Evolutionary conservation across 2,329 filamentous ascomycete species (phyloP), one percentile per base, ranked within the genome.

Genomic region (Fusarium goolgardi): DNA sequence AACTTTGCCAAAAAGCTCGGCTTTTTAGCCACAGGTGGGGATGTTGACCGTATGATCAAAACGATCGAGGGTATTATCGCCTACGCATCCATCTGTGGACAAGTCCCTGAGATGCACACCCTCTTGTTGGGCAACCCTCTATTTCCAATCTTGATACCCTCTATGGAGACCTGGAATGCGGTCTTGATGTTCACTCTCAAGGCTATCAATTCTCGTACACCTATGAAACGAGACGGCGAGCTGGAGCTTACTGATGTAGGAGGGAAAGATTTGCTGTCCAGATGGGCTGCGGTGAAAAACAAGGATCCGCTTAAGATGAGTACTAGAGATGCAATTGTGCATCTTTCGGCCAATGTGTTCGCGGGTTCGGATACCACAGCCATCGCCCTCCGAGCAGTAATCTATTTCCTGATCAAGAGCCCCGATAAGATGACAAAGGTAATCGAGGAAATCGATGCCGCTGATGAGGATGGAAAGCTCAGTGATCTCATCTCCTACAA

Each of bases 221-320:
- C 46, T 0, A 35, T 49, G 4, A 35, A 49, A 25, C 21, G 46
- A 35, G 31, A 49, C 6, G 46, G 46, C 1, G 46, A 49, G 5
- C 8, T 49, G 12, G 46, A 49, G 31, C 46, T 49, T 11, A 11
- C 4, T 20, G 46, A 49, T 35, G 46, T 21, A 15, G 31, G 21
- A 8, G 31, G 29, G 10, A 49, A 20, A 12, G 46, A 49, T 9
- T n/a, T 49, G 8, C 18, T 49, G 12, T 49, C 46, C 6, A 27
- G 32, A 8, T 49, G 46, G 46, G 46, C 46, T 18, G 46, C 46
- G 0, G 46, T 49, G 8, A 49, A 49, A 11, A 49, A 49, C 21
- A 54, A 52, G 27, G 49, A 52, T 16, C 35, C 49, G 4, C 49
- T 43, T 6, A 52, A 43, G 27, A 52, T 49, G 46, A 49, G 29